These are phyloP conservation scores for Neovahlkampfia damariscottae DNA, from an alignment of 78 protist genomes.

Conservation along the genomic window DNA sequence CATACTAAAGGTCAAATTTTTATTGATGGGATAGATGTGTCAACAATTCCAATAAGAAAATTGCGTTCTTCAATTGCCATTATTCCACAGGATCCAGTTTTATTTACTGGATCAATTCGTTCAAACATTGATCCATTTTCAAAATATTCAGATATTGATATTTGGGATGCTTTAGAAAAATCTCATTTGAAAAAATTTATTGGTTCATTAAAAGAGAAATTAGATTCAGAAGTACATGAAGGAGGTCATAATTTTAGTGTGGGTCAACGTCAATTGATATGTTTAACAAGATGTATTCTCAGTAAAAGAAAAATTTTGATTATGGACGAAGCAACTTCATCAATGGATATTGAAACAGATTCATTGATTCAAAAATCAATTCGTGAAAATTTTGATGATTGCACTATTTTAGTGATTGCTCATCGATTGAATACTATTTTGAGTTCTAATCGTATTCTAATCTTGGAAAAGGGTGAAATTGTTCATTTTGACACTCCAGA, in stretches of 20 bases:
- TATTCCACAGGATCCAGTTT: conserved; percentile 64
- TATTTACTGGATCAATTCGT: conserved; percentile 44
- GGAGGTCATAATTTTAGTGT: conserved; percentile 43
- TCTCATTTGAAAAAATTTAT: conserved; percentile 21
- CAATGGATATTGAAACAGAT: conserved; percentile 55
- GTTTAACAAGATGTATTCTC: conserved; percentile 71
- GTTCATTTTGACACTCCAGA: conserved; percentile 28
- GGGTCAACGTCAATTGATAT: conserved; percentile 85
- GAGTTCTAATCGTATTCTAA: conserved; percentile 54
- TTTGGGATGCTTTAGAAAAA: conserved; percentile 46
- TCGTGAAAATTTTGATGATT: conserved; percentile 26
- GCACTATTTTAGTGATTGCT: conserved; percentile 79
- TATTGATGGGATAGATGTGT: conserved; percentile 33
- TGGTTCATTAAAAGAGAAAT: background rate
- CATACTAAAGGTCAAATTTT: background rate
- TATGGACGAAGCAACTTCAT: conserved; percentile 60
- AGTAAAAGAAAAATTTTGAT: conserved; percentile 4
- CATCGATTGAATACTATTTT: conserved; percentile 75
- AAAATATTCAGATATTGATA: background rate
- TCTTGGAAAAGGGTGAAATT: conserved; percentile 21
- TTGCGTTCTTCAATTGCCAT: conserved; percentile 36
- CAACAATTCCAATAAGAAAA: background rate
- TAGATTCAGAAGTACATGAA: conserved; percentile 3
- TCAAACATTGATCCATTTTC: conserved; percentile 27
- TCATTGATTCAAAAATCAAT: conserved; percentile 39